Evolutionary conservation across 768 basidiomycete species (phyloP).

Genomic region (Rhodotorula graminis): DNA sequence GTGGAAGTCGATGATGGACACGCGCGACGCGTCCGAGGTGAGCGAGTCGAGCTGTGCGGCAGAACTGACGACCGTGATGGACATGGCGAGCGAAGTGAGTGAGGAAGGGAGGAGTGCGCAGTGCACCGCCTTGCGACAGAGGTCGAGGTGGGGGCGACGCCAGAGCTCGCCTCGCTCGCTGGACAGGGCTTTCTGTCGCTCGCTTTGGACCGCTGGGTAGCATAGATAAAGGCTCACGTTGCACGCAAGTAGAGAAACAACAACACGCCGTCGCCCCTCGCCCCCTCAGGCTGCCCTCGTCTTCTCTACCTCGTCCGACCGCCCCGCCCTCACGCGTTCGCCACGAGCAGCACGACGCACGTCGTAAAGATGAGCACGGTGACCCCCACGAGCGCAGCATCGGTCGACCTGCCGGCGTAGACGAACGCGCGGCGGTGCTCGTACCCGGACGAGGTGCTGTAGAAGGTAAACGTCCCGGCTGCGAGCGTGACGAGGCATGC

Average conservation of each 20-base stretch:
- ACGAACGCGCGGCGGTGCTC: slow-evolving; percentile 19
- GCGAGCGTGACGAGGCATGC: slow-evolving; percentile 4
- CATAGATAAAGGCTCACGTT: no score
- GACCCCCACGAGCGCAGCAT: slow-evolving; percentile 10
- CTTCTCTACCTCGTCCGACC: no score
- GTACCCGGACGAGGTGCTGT: neutral
- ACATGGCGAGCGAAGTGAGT: neutral
- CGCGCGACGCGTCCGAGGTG: neutral
- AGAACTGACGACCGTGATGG: slow-evolving; percentile 18
- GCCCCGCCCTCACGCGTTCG: neutral
- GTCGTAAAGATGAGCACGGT: slow-evolving; percentile 8
- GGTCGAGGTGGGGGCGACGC: no score
- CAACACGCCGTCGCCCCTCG: no score
- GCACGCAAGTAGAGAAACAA: no score
- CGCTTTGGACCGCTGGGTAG: no score
- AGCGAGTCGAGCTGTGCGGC: slow-evolving; percentile 15
- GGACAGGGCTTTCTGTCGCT: no score
- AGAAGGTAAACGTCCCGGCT: neutral
- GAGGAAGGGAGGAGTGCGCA: neutral
- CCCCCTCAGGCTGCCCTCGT: no score
- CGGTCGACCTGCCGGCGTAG: slow-evolving; percentile 15
- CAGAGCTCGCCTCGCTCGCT: no score
- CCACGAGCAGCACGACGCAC: slow-evolving; percentile 25
- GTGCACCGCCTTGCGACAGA: neutral
- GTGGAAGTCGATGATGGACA: slow-evolving; percentile 33